Percentiles rank a stretch among this genome's conserved stretches.
Conservation (phyloP, 1,284 basidiomycete genomes). For the Rhodotorula sp. region DNA sequence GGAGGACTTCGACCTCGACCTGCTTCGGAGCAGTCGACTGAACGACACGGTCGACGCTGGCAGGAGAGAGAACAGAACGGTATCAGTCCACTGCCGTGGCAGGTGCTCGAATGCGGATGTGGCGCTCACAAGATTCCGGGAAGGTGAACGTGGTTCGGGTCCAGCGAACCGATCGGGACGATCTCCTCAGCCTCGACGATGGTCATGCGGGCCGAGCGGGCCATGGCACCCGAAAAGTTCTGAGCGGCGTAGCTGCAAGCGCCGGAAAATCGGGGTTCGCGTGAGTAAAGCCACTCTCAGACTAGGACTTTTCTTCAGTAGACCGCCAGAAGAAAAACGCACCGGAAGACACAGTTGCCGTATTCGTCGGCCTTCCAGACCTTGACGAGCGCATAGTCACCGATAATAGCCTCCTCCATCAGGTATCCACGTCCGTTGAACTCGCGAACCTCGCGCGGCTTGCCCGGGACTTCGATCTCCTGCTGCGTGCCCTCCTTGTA, state of each 20-base stretch:
- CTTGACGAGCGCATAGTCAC: conserved; percentile 70
- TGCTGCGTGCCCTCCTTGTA: conserved; percentile 57
- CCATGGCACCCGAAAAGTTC: conserved; percentile 85
- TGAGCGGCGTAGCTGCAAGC: conserved; percentile 72
- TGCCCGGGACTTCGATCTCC: conserved; percentile 47
- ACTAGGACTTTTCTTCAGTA: conserved; percentile 46
- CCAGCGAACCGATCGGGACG: conserved; percentile 79
- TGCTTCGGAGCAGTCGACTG: conserved; percentile 65
- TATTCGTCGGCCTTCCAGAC: conserved; percentile 93
- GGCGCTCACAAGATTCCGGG: conserved; percentile 46
- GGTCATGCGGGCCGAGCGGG: conserved; percentile 81
- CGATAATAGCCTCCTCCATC: conserved; percentile 80
- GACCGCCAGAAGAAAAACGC: conserved; percentile 75
- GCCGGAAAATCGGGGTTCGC: neutral
- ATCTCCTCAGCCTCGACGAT: conserved; percentile 95
- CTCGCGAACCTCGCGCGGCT: conserved; percentile 69
- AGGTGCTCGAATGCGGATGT: neutral
- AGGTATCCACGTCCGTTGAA: conserved; percentile 82
- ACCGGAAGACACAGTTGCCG: conserved; percentile 53
- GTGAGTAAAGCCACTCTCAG: neutral
- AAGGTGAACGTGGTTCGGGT: conserved; percentile 71
- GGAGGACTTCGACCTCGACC: conserved; percentile 59
- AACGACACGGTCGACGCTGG: conserved; percentile 44
- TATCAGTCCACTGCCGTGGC: no score
- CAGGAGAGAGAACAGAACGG: neutral